These are phyloP conservation scores for Davidsoniella australis DNA, from an alignment of 2,329 filamentous ascomycete genomes.

Conservation along the genomic window DNA sequence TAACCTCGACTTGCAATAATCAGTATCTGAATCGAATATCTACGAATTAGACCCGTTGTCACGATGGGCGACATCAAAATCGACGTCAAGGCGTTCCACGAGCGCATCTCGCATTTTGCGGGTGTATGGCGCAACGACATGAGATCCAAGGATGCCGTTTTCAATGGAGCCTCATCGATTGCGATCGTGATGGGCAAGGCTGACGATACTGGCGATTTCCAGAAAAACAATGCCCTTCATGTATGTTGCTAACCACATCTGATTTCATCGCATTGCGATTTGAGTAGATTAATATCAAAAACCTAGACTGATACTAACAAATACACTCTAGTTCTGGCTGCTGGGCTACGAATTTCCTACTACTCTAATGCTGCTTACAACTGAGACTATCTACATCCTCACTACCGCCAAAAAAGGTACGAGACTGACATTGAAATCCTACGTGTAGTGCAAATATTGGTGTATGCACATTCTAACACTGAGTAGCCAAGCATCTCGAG, in stretches of 20 bases:
- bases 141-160: conserved; percentile 67
- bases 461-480: conserved; percentile 2
- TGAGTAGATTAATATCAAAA: neutral
- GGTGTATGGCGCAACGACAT: conserved; percentile 94
- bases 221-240: conserved; percentile 94
- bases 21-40: neutral
- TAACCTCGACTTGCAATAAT: neutral
- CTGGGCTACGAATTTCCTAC: conserved; percentile 97
- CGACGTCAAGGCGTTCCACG: conserved; percentile 84
- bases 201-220: conserved; percentile 69
- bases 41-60: conserved; percentile 12
- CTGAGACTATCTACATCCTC: conserved; percentile 75
- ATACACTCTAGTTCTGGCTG: conserved; percentile 68
- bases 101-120: conserved; percentile 73
- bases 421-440: neutral
- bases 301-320: neutral
- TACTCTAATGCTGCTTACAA: conserved; percentile 81
- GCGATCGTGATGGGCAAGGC: conserved; percentile 89
- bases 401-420: conserved; percentile 95
- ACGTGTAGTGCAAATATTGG: neutral
- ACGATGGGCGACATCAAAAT: conserved; percentile 77
- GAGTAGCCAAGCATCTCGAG: conserved; percentile 74
- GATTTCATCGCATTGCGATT: neutral
- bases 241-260: conserved; percentile 31
- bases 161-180: conserved; percentile 74